phyloP scores from a whole-genome alignment of 257 asterid genomes.

The Ilex aquifolium region DNA sequence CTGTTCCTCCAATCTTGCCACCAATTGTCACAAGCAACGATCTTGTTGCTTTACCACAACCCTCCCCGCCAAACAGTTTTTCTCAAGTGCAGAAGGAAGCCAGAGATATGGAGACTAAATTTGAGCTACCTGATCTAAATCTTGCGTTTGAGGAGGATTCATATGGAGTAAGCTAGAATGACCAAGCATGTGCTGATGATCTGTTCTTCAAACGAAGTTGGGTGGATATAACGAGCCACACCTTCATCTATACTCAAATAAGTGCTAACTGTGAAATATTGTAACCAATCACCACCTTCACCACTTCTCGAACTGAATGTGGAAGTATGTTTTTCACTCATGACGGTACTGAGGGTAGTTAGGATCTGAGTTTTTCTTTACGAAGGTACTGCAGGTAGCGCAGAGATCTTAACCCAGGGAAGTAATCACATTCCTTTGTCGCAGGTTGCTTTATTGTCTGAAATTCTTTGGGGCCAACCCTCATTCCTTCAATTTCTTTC shows the following conservation, averaged over 20 bases:
- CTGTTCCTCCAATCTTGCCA: slow-evolving; percentile 2
- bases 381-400: slow-evolving; percentile 13
- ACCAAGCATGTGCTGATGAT: no score
- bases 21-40: slow-evolving; percentile 4
- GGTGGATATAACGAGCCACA: not conserved
- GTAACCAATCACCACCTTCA: no score
- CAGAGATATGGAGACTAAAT: slow-evolving; percentile 11
- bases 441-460: no score
- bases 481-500: slow-evolving; percentile 10
- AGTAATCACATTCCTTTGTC: slow-evolving; percentile 10
- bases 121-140: slow-evolving; percentile 40
- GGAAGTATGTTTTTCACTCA: not conserved
- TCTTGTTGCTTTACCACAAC: not conserved
- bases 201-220: not conserved
- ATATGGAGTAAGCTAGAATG: slow-evolving; percentile 16
- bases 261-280: slow-evolving; percentile 10
- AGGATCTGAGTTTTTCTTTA: slow-evolving; percentile 31
- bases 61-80: slow-evolving; percentile 14
- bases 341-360: slow-evolving; percentile 25
- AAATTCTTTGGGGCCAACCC: not conserved
- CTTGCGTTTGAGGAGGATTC: slow-evolving; percentile 30
- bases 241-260: slow-evolving; percentile 6
- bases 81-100: not conserved
- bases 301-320: no score
- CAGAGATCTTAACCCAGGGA: slow-evolving; percentile 25